Conservation (phyloP, 805 yeast species). For the Starmerella cellae region DNA sequence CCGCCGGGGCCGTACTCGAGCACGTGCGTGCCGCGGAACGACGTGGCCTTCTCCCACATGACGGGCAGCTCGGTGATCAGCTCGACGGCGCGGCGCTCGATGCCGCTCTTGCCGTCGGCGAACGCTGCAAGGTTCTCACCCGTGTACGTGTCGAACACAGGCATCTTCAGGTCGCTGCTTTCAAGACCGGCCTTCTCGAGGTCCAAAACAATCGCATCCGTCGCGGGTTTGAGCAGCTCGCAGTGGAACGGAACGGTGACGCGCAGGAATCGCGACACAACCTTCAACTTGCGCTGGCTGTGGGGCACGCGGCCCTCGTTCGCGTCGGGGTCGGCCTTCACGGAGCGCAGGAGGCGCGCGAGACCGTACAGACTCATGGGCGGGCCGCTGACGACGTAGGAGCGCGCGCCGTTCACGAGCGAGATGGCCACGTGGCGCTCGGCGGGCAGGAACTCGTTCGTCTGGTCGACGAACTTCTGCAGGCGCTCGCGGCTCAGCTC, state of each 20-base stretch:
- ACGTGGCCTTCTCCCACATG: conserved; percentile 85
- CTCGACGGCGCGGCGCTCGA: conserved; percentile 56
- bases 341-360: conserved; percentile 79
- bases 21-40: conserved; percentile 63
- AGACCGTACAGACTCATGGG: conserved; percentile 96
- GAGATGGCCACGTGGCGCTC: conserved; percentile 87
- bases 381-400: conserved; percentile 92
- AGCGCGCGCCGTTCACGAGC: conserved; percentile 87
- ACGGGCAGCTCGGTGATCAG: conserved; percentile 84
- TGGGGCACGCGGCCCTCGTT: conserved; percentile 91
- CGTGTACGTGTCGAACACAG: conserved; percentile 80
- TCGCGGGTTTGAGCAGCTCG: conserved; percentile 63
- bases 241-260: conserved; percentile 96
- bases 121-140: conserved; percentile 50
- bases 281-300: conserved; percentile 86
- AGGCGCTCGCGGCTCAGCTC: conserved; percentile 74
- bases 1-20: conserved; percentile 99
- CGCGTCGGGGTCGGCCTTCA: conserved; percentile 85
- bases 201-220: conserved; percentile 52
- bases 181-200: conserved; percentile 37
- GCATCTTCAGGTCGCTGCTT: conserved; percentile 53
- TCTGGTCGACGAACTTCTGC: conserved; percentile 61
- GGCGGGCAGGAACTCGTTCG: conserved; percentile 84
- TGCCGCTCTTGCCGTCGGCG: conserved; percentile 31
- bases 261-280: conserved; percentile 87